Percentiles rank a stretch among this genome's conserved stretches.
These are phyloP conservation scores for Trametes polyzona DNA, from an alignment of 1,284 basidiomycete genomes.

Conservation along the genomic window DNA sequence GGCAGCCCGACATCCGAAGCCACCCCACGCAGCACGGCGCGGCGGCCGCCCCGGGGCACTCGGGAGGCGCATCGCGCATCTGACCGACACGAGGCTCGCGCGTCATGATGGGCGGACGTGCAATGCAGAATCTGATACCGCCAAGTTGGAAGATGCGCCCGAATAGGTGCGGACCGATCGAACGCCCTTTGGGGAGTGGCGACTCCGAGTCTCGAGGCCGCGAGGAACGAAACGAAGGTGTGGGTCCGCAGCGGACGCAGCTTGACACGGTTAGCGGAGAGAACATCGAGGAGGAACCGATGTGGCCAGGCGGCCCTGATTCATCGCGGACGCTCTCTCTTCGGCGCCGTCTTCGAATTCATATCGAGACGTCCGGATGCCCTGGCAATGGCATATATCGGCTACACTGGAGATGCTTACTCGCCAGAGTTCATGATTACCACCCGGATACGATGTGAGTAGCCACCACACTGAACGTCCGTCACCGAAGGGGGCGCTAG, in stretches of 20 bases:
- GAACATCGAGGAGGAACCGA: not conserved
- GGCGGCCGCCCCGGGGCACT: not conserved
- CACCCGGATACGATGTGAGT: too few relatives aligned
- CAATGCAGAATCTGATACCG: not conserved
- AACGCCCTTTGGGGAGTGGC: too few relatives aligned
- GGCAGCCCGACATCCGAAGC: not conserved
- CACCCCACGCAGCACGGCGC: not conserved
- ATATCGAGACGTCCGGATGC: too few relatives aligned
- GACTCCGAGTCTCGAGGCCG: not conserved
- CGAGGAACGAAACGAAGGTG: too few relatives aligned
- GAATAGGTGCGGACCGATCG: too few relatives aligned
- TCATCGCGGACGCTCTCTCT: not conserved
- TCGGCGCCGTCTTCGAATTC: too few relatives aligned
- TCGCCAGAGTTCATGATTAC: too few relatives aligned
- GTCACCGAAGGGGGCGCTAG: not conserved
- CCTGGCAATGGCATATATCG: too few relatives aligned
- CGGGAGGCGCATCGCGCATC: not conserved
- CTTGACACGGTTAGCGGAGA: not conserved
- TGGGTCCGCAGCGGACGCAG: not conserved
- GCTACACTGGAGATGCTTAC: too few relatives aligned
- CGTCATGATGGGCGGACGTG: not conserved
- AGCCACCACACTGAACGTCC: too few relatives aligned
- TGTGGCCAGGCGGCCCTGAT: too few relatives aligned
- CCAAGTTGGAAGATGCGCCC: not conserved
- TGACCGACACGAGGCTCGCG: conserved; percentile 12